Conservation (phyloP, 352 stramenopile species). For the Phytophthora sp. region DNA sequence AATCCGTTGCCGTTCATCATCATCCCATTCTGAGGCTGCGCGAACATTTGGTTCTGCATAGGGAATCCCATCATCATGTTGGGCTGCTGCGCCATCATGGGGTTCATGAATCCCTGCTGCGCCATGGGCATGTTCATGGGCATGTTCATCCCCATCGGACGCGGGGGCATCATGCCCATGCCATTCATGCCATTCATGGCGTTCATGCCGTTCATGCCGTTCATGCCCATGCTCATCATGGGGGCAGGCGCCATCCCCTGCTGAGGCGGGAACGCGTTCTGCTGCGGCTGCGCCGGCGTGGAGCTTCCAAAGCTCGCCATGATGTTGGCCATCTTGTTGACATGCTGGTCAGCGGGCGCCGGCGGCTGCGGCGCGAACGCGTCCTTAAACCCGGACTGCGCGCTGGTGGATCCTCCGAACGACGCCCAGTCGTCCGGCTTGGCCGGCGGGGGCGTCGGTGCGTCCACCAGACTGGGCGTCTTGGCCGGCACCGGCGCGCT, state of each 20-base stretch:
- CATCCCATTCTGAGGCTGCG: conserved; percentile 44
- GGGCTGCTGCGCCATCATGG: conserved; percentile 47
- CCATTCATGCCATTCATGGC: conserved; percentile 43
- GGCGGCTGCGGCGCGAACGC: conserved; percentile 46
- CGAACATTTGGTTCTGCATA: conserved; percentile 66
- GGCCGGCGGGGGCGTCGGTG: conserved; percentile 8
- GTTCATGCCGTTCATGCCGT: conserved; percentile 34
- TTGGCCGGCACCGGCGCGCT: conserved; percentile 31
- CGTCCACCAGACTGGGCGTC: conserved; percentile 24
- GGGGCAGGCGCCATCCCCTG: conserved; percentile 50
- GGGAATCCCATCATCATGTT: conserved; percentile 50
- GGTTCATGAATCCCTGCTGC: conserved; percentile 32
- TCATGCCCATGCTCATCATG: conserved; percentile 61
- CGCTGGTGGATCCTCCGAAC: conserved; percentile 62
- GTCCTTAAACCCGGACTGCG: conserved; percentile 44
- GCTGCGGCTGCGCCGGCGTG: conserved; percentile 25
- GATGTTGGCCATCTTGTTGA: conserved; percentile 87
- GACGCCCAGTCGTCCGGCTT: conserved; percentile 80
- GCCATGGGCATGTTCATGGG: conserved; percentile 54
- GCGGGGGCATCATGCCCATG: conserved; percentile 35
- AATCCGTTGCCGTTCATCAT: conserved; percentile 61
- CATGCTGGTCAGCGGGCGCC: conserved; percentile 54
- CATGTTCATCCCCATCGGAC: conserved; percentile 36
- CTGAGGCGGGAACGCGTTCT: conserved; percentile 47
- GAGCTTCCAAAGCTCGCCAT: conserved; percentile 82